Percentiles rank a stretch among this genome's conserved stretches.
Evolutionary conservation across 1,284 basidiomycete genomes (phyloP).

Genomic region (Psilocybe mexicana): DNA sequence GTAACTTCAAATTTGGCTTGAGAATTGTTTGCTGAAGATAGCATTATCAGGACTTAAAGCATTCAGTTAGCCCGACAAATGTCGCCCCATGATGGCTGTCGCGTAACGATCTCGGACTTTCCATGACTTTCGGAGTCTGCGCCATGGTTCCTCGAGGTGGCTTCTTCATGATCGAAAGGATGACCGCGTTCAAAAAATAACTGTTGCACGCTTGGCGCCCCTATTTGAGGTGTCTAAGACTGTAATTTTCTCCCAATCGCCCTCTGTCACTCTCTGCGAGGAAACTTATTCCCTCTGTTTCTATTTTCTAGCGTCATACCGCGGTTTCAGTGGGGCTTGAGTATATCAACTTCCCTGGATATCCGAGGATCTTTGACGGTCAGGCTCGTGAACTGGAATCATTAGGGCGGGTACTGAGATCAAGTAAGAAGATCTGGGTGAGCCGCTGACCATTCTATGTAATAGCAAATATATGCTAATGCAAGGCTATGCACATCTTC

Average conservation of each 20-base stretch:
- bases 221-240: conserved; percentile 5
- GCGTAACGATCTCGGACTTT: conserved; percentile 20
- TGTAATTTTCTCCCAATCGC: conserved; percentile 3
- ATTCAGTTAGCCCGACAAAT: not conserved
- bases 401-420: not conserved
- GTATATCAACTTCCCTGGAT: conserved; percentile 1
- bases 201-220: conserved; percentile 8
- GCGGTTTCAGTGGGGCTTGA: conserved; percentile 4
- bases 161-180: not conserved
- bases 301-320: conserved; percentile 12
- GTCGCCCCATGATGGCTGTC: conserved; percentile 10
- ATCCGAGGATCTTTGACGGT: conserved; percentile 12
- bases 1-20: conserved; percentile 3
- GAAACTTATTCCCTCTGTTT: conserved; percentile 15
- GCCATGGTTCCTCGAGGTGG: not conserved
- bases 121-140: conserved; percentile 9
- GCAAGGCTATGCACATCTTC: not conserved
- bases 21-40: conserved; percentile 6
- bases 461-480: not conserved
- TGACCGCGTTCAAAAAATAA: conserved; percentile 2
- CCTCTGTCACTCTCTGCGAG: conserved; percentile 10
- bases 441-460: not conserved
- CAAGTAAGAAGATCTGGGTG: not conserved
- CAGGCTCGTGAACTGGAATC: not conserved
- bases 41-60: not conserved